Base-by-base conservation (phyloP, 805 yeast genomes). In the Scheffersomyces stipitis region DNA sequence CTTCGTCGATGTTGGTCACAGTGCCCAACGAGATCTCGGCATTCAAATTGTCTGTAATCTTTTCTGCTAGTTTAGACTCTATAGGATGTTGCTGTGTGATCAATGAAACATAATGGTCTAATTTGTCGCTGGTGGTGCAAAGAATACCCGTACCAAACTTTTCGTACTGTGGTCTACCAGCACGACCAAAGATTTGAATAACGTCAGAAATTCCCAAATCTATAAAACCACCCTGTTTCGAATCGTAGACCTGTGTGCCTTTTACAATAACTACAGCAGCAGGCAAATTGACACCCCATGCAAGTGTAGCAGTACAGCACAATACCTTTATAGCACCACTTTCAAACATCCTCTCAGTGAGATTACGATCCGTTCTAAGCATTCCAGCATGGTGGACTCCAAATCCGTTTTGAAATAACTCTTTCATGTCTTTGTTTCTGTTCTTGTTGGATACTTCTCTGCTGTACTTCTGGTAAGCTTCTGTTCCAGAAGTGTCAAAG, bases 231-330 rank as follows among this genome's bases (percentile, higher is more conserved):
- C 99, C 99, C 36, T 83, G 84, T 56, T 90, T 87, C 0, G 98
- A 75, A 56, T 93, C 95, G 56, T 93, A 93, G 0, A 93, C 89
- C 54, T 91, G 96, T 0, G 99, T 93, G 0, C 99, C 99, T 53
- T 93, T 93, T 22, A 93, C 81, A 44, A 93, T 86, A 15, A 93
- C 99, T 28, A 89, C 96, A 1, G 96, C 97, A 5, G 99, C 99
- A 2, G 99, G 99, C 41, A 93, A 69, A 56, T 93, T 93, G 14
- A 93, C 98, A 76, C 99, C 99, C 99, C 99, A 93, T 0, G 99
- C 99, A 40, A 93, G 75, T 0, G 99, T 93, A 0, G 99, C 96
- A 2, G 99, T 93, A 73, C 96, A 89, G 52, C 95, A 85, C 13
- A 93, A 66, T 0, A 93, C 98, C 41, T 83, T 86, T 44, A 93